Evolutionary conservation across 768 basidiomycete genomes (phyloP).

Genomic region (Paxillus ammoniavirescens): DNA sequence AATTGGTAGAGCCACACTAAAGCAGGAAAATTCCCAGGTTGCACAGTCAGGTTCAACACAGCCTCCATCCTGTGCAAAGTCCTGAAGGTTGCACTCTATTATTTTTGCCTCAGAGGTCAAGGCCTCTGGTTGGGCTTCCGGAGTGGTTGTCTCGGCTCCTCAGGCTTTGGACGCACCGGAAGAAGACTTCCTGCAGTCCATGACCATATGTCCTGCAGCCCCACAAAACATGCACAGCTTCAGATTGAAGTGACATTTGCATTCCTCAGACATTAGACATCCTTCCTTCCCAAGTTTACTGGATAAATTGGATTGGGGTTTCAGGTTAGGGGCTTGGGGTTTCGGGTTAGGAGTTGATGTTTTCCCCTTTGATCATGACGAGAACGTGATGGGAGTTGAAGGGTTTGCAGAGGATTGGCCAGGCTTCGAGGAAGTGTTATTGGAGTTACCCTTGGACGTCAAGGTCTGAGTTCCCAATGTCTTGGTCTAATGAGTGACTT

Average conservation of each 20-base stretch:
- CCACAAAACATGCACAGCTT: slow-evolving; percentile 9
- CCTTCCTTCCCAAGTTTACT: too few species aligned
- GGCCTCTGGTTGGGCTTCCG: not conserved
- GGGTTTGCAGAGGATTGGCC: too few species aligned
- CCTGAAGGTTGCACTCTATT: not conserved
- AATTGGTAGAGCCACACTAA: not conserved
- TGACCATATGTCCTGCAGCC: not conserved
- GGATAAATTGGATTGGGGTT: too few species aligned
- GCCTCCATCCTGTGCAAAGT: not conserved
- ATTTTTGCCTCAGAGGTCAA: slow-evolving; percentile 1
- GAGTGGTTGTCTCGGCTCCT: not conserved
- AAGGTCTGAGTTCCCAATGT: too few species aligned
- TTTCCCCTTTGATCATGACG: not conserved
- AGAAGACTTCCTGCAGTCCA: not conserved
- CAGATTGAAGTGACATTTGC: not conserved
- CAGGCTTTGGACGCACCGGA: not conserved
- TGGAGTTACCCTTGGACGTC: too few species aligned
- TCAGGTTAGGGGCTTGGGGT: too few species aligned
- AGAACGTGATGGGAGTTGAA: not conserved
- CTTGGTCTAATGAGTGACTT: too few species aligned
- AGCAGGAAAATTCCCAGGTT: not conserved
- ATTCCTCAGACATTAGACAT: not conserved
- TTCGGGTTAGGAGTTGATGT: too few species aligned
- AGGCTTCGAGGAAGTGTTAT: too few species aligned
- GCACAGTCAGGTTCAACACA: not conserved